Base-by-base conservation (phyloP, 192 early-diverging fungal species). In the Backusella sp. region DNA sequence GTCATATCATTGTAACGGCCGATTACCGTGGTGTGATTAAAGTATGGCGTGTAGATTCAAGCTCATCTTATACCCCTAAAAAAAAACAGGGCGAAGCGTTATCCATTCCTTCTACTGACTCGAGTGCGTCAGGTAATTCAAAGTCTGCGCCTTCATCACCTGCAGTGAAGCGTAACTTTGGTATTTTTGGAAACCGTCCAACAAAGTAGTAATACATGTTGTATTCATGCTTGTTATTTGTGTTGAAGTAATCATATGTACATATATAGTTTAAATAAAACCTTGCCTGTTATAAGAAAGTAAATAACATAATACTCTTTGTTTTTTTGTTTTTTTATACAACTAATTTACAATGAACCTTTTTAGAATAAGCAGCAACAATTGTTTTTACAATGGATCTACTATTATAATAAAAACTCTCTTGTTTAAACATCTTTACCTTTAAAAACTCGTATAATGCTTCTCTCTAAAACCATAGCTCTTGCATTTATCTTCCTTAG, bases 1-100 rank as follows among this genome's bases (percentile, higher is more conserved):
- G 84, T 3, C 80, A 87, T 19, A 91, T 92, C 14, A 91, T 92
- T 56, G 84, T 90, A 35, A 87, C 89, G 9, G 87, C 90, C 8
- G 91, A 91, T 73, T 87, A 85, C 17, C 73, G 73, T 37, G 91
- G 90, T 65, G 74, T 78, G 35, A 90, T 92, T 70, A 86, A 87
- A 36, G 87, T 92, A 30, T 92, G 88, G 81, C 87, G 90, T 65
- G 84, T 88, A 34, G 91, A 92, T 72, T 85, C 76, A 66, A 75
- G 77, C 1, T 44, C 70, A 34, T 37, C n/a, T 65, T 70, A 19
- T 26, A 67, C 30, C 15, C 11, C 68, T 0, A 35, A n/a, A 21
- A 39, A 23, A 36, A 37, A 23, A 12, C 35, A 68, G 15, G 17
- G 28, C 3, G 28, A 68, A n/a, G 0, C 35, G n/a, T 17, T 35